Evolutionary conservation across 2,329 filamentous ascomycete species (phyloP), one percentile per base, ranked within the genome.

Genomic region (Paecilomyces dactylethromorphus): DNA sequence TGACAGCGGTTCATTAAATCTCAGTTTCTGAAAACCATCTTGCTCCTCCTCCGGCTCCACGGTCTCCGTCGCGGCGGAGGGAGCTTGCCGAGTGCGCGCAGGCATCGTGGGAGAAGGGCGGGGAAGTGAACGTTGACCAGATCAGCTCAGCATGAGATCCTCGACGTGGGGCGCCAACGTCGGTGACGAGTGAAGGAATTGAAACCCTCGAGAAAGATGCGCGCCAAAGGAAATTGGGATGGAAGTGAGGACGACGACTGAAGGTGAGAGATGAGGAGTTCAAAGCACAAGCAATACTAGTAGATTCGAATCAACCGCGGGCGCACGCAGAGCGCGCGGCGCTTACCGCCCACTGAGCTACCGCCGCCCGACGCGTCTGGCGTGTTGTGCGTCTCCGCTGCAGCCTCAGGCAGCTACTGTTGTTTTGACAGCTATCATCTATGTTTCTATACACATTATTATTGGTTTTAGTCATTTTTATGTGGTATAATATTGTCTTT

Each of bases 1-100:
- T 71, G 91, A 90, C 59, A 99, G 81, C 63, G 91, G 82, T 71
- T 97, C 87, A 68, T 92, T 85, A 81, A 97, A 97, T 65, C 86
- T 79, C 54, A 99, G 84, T 55, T 65, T 69, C 50, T 65, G 71
- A 62, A 77, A 69, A 45, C 67, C 70, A 33, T 62, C 59, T 21
- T 64, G 58, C 57, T 68, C 64, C n/a, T 74, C 74, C 60, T 74
- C 71, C 45, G 66, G 56, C 57, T 70, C 68, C 58, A 68, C 64
- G 59, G 63, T 64, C 64, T 74, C 72, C 51, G 68, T 64, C 62
- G 65, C 62, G 54, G 70, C 64, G 58, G 68, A 64, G 64, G 66
- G 69, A 62, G 66, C 66, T 68, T 72, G 70, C 64, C 75, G 73
- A 69, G 71, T 75, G 72, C 75, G 75, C 72, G 74, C 69, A 66